phyloP scores from a whole-genome alignment of 192 early-diverging fungal genomes.

The Backusella tarrabulga region DNA sequence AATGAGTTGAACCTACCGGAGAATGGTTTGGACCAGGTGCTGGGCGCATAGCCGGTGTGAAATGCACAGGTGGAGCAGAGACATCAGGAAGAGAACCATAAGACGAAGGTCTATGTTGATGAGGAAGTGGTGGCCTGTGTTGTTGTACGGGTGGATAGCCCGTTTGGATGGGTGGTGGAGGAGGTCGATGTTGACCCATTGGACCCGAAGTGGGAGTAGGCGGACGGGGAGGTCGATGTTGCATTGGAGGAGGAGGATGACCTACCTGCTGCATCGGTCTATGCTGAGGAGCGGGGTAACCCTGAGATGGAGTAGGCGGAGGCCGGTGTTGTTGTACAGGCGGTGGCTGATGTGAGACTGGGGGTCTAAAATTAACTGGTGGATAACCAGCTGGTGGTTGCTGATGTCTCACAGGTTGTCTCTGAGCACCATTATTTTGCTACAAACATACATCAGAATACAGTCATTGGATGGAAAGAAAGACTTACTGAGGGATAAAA shows the following conservation, averaged over 20 bases:
- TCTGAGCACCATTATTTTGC: background rate
- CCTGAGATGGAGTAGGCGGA: background rate
- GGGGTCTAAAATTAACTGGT: background rate
- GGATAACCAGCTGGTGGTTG: background rate
- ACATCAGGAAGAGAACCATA: background rate
- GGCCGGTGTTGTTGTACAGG: background rate
- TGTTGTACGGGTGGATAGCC: background rate
- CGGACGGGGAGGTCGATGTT: constrained; percentile 8
- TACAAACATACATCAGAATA: background rate
- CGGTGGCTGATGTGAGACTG: constrained; percentile 20
- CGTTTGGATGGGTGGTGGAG: background rate
- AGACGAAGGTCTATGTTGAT: background rate
- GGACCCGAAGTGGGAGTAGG: background rate
- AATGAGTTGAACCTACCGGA: background rate
- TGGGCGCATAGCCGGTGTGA: background rate
- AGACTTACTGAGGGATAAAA: constrained; percentile 9
- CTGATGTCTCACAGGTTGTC: background rate
- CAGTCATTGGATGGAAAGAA: background rate
- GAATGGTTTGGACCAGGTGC: background rate
- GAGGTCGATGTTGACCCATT: constrained; percentile 1
- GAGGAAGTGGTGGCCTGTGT: background rate
- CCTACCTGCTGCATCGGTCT: background rate
- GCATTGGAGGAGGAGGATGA: constrained; percentile 1
- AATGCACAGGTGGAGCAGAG: background rate
- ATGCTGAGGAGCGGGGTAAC: background rate